Conservation (phyloP, 345 rosid genomes). For the Erysimum cheiranthoides region DNA sequence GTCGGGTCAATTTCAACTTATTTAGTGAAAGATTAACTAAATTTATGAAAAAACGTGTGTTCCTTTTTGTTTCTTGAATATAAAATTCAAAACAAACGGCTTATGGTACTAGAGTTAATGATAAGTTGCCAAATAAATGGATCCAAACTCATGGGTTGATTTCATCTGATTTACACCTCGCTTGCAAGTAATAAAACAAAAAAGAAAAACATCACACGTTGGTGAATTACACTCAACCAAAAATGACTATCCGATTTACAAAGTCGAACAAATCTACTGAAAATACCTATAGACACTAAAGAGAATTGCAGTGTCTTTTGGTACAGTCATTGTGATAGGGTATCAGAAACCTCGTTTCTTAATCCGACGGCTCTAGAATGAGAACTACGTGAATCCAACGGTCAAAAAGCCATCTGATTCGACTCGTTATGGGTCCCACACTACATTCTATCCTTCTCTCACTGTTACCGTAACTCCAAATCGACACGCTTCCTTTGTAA, state of each 20-base stretch:
- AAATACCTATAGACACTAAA: neutral
- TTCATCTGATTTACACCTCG: neutral
- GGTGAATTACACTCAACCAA: neutral
- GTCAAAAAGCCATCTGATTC: constrained; percentile 16
- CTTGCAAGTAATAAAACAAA: neutral
- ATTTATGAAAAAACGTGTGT: constrained; percentile 13
- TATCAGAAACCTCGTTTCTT: constrained; percentile 11
- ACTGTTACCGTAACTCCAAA: constrained; percentile 31
- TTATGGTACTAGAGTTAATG: neutral
- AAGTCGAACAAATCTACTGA: constrained; percentile 4
- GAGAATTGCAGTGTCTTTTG: constrained; percentile 34
- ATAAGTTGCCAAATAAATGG: constrained; percentile 12
- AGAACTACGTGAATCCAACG: constrained; percentile 28
- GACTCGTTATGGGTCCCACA: constrained; percentile 3
- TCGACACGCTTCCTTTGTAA: constrained; percentile 42
- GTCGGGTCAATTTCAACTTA: constrained; percentile 37
- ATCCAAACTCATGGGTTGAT: neutral
- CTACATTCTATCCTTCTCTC: neutral
- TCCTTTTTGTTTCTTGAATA: neutral
- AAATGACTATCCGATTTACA: neutral
- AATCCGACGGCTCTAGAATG: constrained; percentile 29
- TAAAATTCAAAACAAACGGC: neutral
- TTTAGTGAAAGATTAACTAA: constrained; percentile 10
- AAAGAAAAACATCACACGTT: neutral
- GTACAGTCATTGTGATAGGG: constrained; percentile 9